Evolutionary conservation across 2,329 filamentous ascomycete species (phyloP).

Genomic region (Microcyclospora pomicola): DNA sequence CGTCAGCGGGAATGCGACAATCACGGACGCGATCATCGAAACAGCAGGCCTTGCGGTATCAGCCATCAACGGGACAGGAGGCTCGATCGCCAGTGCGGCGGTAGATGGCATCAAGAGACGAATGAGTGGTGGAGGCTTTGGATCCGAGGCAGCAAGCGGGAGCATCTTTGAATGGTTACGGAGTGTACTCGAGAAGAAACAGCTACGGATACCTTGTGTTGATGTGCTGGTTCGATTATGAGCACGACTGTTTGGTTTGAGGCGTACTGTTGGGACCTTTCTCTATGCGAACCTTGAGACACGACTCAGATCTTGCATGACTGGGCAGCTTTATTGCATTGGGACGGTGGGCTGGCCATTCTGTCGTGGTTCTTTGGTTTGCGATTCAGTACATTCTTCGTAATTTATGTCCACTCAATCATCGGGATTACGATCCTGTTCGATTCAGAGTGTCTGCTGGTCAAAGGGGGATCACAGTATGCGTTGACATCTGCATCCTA

Average conservation of each 20-base stretch:
- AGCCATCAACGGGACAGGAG: constrained; percentile 54
- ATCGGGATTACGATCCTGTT: too few species aligned
- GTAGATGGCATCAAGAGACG: constrained; percentile 44
- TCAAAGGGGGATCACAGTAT: too few species aligned
- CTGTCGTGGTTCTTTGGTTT: too few species aligned
- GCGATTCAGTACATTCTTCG: too few species aligned
- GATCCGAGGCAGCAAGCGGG: constrained; percentile 30
- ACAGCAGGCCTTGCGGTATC: constrained; percentile 41
- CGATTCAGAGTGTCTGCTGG: too few species aligned
- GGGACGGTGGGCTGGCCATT: too few species aligned
- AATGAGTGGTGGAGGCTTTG: constrained; percentile 33
- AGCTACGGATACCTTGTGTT: constrained; percentile 85
- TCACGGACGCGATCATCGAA: constrained; percentile 43
- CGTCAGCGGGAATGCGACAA: constrained; percentile 18
- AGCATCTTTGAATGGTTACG: constrained; percentile 76
- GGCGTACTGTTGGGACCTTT: not conserved
- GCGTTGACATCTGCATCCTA: too few species aligned
- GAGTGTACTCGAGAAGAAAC: constrained; percentile 63
- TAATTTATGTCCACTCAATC: too few species aligned
- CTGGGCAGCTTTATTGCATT: not conserved
- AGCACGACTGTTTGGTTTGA: constrained; percentile 1
- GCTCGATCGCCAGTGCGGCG: constrained; percentile 52
- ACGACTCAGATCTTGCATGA: not conserved
- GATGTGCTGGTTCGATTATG: constrained; percentile 56
- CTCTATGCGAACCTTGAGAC: not conserved